Evolutionary conservation across 2,329 filamentous ascomycete species (phyloP).

Genomic region (Cyphellophora europaea): DNA sequence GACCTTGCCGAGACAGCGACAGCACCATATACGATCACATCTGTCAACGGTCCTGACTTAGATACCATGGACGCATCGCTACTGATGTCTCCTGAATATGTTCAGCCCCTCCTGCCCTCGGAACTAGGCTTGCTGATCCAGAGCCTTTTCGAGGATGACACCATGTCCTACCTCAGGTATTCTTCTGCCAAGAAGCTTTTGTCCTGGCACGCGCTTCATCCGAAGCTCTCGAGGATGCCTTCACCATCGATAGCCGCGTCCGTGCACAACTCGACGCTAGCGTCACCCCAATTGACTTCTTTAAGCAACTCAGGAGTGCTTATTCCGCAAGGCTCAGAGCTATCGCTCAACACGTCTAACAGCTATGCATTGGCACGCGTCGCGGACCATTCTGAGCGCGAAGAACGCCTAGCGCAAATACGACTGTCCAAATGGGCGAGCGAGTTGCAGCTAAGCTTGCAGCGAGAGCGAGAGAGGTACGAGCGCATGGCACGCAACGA

Average conservation of each 20-base stretch:
- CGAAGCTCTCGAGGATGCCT: slow-evolving; percentile 19
- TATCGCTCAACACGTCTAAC: slow-evolving; percentile 23
- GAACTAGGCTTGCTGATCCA: slow-evolving; percentile 64
- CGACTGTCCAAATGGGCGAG: slow-evolving; percentile 72
- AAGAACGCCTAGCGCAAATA: slow-evolving; percentile 57
- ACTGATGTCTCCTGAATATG: slow-evolving; percentile 85
- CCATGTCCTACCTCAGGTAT: slow-evolving; percentile 72
- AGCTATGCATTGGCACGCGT: slow-evolving; percentile 55
- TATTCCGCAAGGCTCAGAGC: slow-evolving; percentile 18
- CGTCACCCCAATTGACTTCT: slow-evolving; percentile 18
- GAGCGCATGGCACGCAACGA: slow-evolving; percentile 54
- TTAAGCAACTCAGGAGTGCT: slow-evolving; percentile 22
- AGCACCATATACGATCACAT: slow-evolving; percentile 67
- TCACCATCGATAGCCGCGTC: slow-evolving; percentile 16
- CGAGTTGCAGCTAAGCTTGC: slow-evolving; percentile 66
- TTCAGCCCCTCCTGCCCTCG: slow-evolving; percentile 67
- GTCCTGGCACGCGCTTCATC: slow-evolving; percentile 49
- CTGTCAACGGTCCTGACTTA: slow-evolving; percentile 57
- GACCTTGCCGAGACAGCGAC: slow-evolving; percentile 5
- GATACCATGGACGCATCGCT: slow-evolving; percentile 88
- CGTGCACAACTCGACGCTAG: slow-evolving; percentile 18
- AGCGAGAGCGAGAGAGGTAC: slow-evolving; percentile 62
- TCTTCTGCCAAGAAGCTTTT: slow-evolving; percentile 73
- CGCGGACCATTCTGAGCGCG: slow-evolving; percentile 48
- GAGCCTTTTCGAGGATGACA: slow-evolving; percentile 67